phyloP scores from a whole-genome alignment of 345 rosid species.

The Nasturtium officinale region DNA sequence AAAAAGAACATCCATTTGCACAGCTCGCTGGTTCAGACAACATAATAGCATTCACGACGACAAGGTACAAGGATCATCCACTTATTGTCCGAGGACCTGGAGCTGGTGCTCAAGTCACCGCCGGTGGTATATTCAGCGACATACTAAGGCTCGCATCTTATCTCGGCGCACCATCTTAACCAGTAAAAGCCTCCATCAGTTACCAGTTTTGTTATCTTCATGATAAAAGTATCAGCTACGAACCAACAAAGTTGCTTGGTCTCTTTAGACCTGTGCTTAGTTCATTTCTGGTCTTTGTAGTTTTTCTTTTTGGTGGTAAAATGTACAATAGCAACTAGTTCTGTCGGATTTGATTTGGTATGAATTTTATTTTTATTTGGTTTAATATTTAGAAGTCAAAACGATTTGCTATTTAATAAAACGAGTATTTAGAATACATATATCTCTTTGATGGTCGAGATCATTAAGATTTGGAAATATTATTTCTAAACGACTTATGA shows the following conservation, averaged over 20 bases:
- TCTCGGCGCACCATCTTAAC: conserved; percentile 88
- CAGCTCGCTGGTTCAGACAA: conserved; percentile 92
- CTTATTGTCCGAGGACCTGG: conserved; percentile 97
- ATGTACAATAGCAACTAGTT: conserved; percentile 22
- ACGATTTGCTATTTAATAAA: conserved; percentile 18
- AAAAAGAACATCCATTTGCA: conserved; percentile 82
- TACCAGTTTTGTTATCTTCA: conserved; percentile 33
- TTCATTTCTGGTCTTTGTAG: background rate
- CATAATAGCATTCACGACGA: conserved; percentile 94
- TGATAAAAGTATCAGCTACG: conserved; percentile 19
- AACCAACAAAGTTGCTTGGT: conserved; percentile 12
- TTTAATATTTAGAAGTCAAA: background rate
- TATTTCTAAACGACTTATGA: too few relatives aligned
- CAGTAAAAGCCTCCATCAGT: background rate
- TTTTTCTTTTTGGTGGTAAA: background rate
- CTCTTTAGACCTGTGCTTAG: background rate
- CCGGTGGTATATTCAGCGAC: conserved; percentile 95
- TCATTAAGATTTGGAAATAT: too few relatives aligned
- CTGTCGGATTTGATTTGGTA: conserved; percentile 9
- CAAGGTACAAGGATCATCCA: conserved; percentile 87
- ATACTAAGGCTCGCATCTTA: conserved; percentile 85
- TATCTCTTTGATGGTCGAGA: too few relatives aligned
- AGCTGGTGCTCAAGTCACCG: conserved; percentile 98
- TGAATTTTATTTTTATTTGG: background rate
- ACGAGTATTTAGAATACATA: background rate